These are phyloP conservation scores for Draba incana DNA, from an alignment of 345 rosid genomes.

Conservation along the genomic window DNA sequence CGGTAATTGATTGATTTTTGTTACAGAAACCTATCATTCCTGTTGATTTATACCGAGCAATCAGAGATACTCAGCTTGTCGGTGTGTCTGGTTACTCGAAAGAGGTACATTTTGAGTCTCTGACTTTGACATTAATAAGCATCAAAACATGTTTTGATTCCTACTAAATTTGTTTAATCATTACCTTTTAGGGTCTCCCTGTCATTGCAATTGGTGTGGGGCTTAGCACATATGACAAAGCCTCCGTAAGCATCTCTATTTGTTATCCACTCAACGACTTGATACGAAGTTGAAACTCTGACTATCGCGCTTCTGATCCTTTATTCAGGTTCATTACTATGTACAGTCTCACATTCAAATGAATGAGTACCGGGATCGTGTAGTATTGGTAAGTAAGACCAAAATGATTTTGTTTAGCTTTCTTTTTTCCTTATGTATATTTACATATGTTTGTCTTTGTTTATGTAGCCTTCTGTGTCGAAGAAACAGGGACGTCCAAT, in stretches of 20 bases:
- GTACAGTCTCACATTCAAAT: slow-evolving; percentile 97
- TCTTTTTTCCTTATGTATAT: neutral
- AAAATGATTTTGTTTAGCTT: neutral
- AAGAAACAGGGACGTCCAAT: slow-evolving; percentile 68
- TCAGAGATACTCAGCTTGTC: slow-evolving; percentile 88
- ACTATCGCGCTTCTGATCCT: slow-evolving; percentile 22
- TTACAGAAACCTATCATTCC: slow-evolving; percentile 89
- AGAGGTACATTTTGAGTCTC: slow-evolving; percentile 58
- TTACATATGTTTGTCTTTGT: neutral
- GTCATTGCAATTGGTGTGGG: slow-evolving; percentile 88
- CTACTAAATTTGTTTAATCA: neutral
- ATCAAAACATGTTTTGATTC: slow-evolving; percentile 5
- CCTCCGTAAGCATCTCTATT: slow-evolving; percentile 68
- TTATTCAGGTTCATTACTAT: slow-evolving; percentile 75
- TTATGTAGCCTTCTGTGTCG: slow-evolving; percentile 71
- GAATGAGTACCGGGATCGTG: slow-evolving; percentile 94
- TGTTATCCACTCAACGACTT: neutral
- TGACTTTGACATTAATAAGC: neutral
- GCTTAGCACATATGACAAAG: slow-evolving; percentile 90
- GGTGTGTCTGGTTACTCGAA: slow-evolving; percentile 92
- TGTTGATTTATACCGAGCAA: slow-evolving; percentile 70
- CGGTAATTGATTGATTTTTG: neutral
- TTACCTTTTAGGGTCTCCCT: slow-evolving; percentile 74
- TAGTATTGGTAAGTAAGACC: slow-evolving; percentile 73
- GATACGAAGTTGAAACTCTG: slow-evolving; percentile 24